Percentiles rank a stretch among this genome's conserved stretches.
Conservation (phyloP, 495 filamentous ascomycete species). For the Hamigera avellanea region DNA sequence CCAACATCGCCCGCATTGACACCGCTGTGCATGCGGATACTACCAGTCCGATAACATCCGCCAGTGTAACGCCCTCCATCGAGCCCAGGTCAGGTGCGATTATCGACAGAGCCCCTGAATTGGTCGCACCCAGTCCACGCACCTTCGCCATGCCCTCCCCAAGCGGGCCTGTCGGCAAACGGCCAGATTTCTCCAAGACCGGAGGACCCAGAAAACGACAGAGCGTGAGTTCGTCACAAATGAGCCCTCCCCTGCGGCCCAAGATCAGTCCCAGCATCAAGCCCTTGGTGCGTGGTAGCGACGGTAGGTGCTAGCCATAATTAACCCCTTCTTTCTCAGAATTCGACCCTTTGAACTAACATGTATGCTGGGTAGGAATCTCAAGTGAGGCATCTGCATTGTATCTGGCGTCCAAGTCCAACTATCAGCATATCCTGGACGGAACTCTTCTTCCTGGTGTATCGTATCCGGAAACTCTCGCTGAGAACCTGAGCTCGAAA, state of each 20-base stretch:
- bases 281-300: constrained; percentile 69
- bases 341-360: constrained; percentile 3
- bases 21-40: constrained; percentile 21
- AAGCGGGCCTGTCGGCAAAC: constrained; percentile 28
- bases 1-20: constrained; percentile 33
- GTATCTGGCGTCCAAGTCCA: constrained; percentile 84
- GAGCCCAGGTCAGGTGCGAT: constrained; percentile 17
- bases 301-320: constrained; percentile 38
- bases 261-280: constrained; percentile 93
- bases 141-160: constrained; percentile 31
- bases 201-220: constrained; percentile 48
- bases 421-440: constrained; percentile 95
- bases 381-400: constrained; percentile 67
- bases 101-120: constrained; percentile 11
- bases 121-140: constrained; percentile 25
- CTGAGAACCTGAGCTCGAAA: constrained; percentile 89
- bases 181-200: constrained; percentile 24
- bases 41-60: constrained; percentile 17
- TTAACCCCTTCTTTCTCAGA: neutral
- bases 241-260: constrained; percentile 74
- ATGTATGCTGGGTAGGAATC: constrained; percentile 23
- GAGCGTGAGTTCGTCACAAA: constrained; percentile 65
- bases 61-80: constrained; percentile 18
- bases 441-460: constrained; percentile 84
- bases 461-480: constrained; percentile 79